Percentiles rank a stretch among this genome's conserved stretches.
phyloP scores from a whole-genome alignment of 768 basidiomycete species.

The Auriscalpium microsporum region DNA sequence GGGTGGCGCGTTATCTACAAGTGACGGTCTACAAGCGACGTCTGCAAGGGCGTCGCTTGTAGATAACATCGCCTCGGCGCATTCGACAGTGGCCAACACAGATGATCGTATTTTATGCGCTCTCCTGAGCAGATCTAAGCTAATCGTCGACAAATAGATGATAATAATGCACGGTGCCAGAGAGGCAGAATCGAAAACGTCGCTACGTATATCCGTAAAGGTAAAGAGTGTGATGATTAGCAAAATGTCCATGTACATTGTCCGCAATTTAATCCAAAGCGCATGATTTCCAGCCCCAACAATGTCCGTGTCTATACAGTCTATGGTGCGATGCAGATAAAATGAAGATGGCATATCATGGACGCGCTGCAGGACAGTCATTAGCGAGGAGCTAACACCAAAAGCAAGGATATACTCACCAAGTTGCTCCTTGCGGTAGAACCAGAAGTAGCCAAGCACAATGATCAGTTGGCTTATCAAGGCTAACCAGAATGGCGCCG shows the following conservation, averaged over 20 bases:
- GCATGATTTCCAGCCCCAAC: not conserved
- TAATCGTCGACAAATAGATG: not conserved
- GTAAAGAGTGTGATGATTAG: not conserved
- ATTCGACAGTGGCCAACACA: too few species aligned
- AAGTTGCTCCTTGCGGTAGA: slow-evolving; percentile 93
- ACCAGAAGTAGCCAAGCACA: slow-evolving; percentile 91
- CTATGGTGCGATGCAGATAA: slow-evolving; percentile 11
- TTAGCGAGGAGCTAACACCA: not conserved
- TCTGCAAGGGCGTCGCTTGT: too few species aligned
- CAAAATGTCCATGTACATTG: not conserved
- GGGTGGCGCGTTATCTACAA: too few species aligned
- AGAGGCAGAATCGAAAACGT: too few species aligned
- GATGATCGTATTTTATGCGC: not conserved
- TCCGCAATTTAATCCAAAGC: not conserved
- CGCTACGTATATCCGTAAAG: not conserved
- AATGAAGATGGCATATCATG: slow-evolving; percentile 14
- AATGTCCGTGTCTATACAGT: slow-evolving; percentile 2
- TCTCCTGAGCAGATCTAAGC: not conserved
- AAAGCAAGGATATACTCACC: slow-evolving; percentile 33
- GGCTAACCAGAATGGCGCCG: slow-evolving; percentile 84
- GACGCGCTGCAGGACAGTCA: slow-evolving; percentile 16
- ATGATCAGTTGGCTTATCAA: slow-evolving; percentile 73
- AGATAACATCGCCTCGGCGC: too few species aligned
- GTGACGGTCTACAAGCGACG: too few species aligned
- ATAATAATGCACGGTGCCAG: not conserved